Evolutionary conservation across 352 stramenopile species (phyloP), one percentile per base, ranked within the genome.

Genomic region (Pythium rhizo-oryzae): DNA sequence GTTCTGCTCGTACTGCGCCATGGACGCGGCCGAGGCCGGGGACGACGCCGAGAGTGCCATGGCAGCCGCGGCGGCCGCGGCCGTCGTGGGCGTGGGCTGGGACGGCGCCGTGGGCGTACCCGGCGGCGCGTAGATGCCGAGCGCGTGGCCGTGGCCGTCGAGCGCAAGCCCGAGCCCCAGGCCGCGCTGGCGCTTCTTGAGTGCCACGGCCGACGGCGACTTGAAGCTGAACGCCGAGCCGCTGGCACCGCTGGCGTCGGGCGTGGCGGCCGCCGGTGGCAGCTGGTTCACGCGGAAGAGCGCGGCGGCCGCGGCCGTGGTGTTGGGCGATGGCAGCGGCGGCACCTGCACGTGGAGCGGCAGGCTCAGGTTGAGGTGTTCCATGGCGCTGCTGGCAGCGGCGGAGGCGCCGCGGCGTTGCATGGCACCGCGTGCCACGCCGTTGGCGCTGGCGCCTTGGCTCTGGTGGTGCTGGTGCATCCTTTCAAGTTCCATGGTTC

Each of bases 261-360:
- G 51, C 23, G 35, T 25, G n/a, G n/a, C n/a, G n/a, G n/a, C n/a
- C 39, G 61, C 15, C 23, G 43, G n/a, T 28, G 44, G 52, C 1
- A 62, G 23, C 37, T 56, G 23, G 55, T 58, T 67, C 4, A 65
- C 66, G 55, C 62, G 70, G 60, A 75, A 75, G 44, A 71, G 58
- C 41, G 58, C 52, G 24, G 59, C 24, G 16, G 65, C 63, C 41
- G 66, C 66, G 21, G 55, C 60, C 16, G 68, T 62, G 12, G 68
- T 64, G 51, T 37, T 53, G 47, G 49, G 60, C 47, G 60, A 67
- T 50, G 60, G 49, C 49, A 67, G 41, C 11, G 60, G 60, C 60
- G 47, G 59, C 33, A 58, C 46, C 6, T 58, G 59, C 46, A 58
- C 46, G 47, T 56, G 46, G n/a, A 63, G 57, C 23, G 41, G 57